Base-by-base conservation (phyloP, 1,139 yeast species). In the Magnusiomyces magnusii region DNA sequence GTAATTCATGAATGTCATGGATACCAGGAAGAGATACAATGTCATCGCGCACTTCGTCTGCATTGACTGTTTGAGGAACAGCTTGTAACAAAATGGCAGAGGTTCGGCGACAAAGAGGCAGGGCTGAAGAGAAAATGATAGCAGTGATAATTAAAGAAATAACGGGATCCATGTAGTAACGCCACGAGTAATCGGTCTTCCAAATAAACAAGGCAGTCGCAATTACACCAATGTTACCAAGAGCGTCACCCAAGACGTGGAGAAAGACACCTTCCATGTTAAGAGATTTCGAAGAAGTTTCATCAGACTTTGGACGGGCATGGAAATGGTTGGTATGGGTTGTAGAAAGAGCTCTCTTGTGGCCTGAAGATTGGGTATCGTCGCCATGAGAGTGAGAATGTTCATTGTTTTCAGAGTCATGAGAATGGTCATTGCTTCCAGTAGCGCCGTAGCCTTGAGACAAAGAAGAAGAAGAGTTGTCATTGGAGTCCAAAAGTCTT, bases 251-350 rank as follows among this genome's bases (percentile, higher is more conserved):
- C 67, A 93, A 66, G 5, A 93, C 99, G 71, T 93, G 99, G 67
- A 93, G 78, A 69, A 89, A 93, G 3, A 93, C 98, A 63, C 99
- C 98, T 68, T 90, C 95, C 98, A 93, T 93, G 74, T 93, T 93
- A 77, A 93, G 78, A 17, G 96, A 88, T 71, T 81, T 83, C 42
- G 72, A 68, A 67, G 77, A 74, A 58, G 65, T 57, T 58, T 61
- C 57, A 60, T 67, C 63, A 19, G 58, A 58, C 51, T 56, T 57
- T 44, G 69, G 70, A 59, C 75, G 76, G 25, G 73, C 66, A 63
- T 79, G 81, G 57, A 69, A 71, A 64, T 76, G 79, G 51, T 65
- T 66, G 10, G 60, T 61, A 60, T 71, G 74, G 24, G 68, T 68
- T 17, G 62, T 61, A 7, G 69, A 63, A 17, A 58, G 53, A 9